These are phyloP conservation scores for Lasiodiplodia gonubiensis DNA, from an alignment of 2,329 filamentous ascomycete genomes.

Conservation along the genomic window DNA sequence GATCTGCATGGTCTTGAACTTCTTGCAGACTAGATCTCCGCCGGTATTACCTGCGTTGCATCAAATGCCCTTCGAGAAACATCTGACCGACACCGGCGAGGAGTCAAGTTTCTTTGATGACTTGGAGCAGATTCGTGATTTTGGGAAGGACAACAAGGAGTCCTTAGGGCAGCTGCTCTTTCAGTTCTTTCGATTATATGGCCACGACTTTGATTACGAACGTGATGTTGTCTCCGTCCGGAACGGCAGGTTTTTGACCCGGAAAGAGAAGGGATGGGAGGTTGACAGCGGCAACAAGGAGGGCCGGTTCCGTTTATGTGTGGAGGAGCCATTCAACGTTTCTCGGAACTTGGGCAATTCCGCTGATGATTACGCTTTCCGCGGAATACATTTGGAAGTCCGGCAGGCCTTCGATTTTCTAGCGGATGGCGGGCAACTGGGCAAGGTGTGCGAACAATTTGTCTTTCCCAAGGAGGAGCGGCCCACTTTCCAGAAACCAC, in stretches of 20 bases:
- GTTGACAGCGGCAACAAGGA: conserved; percentile 58
- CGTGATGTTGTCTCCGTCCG: conserved; percentile 84
- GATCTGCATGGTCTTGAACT: conserved; percentile 98
- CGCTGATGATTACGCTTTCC: conserved; percentile 91
- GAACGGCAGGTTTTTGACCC: conserved; percentile 76
- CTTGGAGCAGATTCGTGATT: conserved; percentile 73
- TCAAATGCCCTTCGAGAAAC: conserved; percentile 68
- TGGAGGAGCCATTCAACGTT: conserved; percentile 95
- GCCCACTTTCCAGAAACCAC: conserved; percentile 58
- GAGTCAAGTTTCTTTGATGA: conserved; percentile 87
- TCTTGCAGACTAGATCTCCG: conserved; percentile 84
- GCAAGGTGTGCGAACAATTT: conserved; percentile 85
- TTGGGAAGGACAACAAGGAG: conserved; percentile 80
- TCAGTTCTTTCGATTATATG: conserved; percentile 93
- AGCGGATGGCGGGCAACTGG: conserved; percentile 73
- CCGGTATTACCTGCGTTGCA: conserved; percentile 87
- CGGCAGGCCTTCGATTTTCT: conserved; percentile 86
- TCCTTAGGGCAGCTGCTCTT: conserved; percentile 87
- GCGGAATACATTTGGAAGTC: conserved; percentile 87
- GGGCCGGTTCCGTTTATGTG: conserved; percentile 76
- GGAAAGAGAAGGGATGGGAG: conserved; percentile 89
- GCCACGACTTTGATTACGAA: conserved; percentile 90
- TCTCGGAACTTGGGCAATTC: conserved; percentile 92
- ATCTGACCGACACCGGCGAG: conserved; percentile 66
- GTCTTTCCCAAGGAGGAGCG: conserved; percentile 78